These are phyloP conservation scores for Kwoniella bestiolae DNA, from an alignment of 768 basidiomycete species.

Conservation along the genomic window DNA sequence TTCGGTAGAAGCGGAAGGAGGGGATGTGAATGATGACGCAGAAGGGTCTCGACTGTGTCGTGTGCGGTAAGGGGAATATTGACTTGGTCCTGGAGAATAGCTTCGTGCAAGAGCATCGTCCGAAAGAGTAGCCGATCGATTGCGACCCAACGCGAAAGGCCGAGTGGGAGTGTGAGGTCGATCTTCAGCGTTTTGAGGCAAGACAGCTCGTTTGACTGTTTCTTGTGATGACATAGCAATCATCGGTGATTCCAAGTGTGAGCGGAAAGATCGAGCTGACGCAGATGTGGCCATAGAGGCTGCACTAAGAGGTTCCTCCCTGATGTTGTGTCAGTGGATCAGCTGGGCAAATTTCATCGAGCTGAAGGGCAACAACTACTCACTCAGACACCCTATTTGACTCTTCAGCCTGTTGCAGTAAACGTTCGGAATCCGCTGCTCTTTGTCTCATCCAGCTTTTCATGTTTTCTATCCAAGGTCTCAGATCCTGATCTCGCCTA, in stretches of 20 bases:
- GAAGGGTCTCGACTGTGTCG: slow-evolving; percentile 31
- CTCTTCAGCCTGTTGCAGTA: slow-evolving; percentile 36
- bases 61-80: slow-evolving; percentile 5
- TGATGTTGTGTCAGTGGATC: slow-evolving; percentile 10
- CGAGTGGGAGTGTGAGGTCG: slow-evolving; percentile 11
- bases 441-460: slow-evolving; percentile 73
- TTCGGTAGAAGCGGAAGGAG: slow-evolving; percentile 33
- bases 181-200: slow-evolving; percentile 24
- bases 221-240: slow-evolving; percentile 32
- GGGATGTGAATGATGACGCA: slow-evolving; percentile 32
- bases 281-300: slow-evolving; percentile 13
- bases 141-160: slow-evolving; percentile 17
- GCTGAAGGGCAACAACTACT: slow-evolving; percentile 7
- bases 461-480: slow-evolving; percentile 72
- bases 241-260: slow-evolving; percentile 4
- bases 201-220: slow-evolving; percentile 29
- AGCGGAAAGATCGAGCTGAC: slow-evolving; percentile 10
- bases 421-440: slow-evolving; percentile 42
- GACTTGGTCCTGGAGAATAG: slow-evolving; percentile 15
- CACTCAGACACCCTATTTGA: slow-evolving; percentile 35
- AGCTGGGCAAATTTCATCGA: slow-evolving; percentile 4
- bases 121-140: slow-evolving; percentile 26
- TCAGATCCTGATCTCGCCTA: slow-evolving; percentile 63
- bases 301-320: slow-evolving; percentile 33
- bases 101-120: slow-evolving; percentile 23